Base-by-base conservation (phyloP, 352 stramenopile genomes). In the Peronosclerospora sorghi region DNA sequence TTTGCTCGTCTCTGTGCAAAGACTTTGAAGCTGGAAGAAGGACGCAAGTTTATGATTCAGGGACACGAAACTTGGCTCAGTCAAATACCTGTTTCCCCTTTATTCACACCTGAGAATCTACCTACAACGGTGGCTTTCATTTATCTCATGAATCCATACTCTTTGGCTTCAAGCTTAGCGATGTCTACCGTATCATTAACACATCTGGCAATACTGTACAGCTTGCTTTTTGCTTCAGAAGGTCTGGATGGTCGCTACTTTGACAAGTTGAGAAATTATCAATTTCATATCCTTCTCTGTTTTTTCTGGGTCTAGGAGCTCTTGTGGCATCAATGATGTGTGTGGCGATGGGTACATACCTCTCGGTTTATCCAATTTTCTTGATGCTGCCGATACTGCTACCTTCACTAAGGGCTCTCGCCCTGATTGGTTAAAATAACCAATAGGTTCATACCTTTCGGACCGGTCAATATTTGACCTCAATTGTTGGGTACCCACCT, bases 61-160 rank as follows among this genome's bases (percentile, higher is more conserved):
- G 59, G 59, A 13, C 12, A 64, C 15, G 67, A 83, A 55, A 82
- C 85, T 45, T 88, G 74, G 72, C 64, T 86, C 34, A 73, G 73
- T 41, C 52, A 65, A 35, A 61, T 86, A 27, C 79, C 79, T 0
- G 62, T 92, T 10, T 92, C 79, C 15, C 74, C 72, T 9, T 59
- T 92, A 0, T 68, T 92, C 29, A 26, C 48, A 30, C 58, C 67
- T 8, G 26, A 65, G 1, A 62, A 68, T 20, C 21, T 89, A 9
- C 65, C 79, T 0, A 41, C 35, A 0, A 80, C 63, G 8, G 66
- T 71, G 1, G 65, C 73, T 1, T 64, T 71, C 27, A 71, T 86
- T 47, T 76, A 70, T 18, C 41, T 92, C 23, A 74, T 88, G 51
- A 89, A 92, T 41, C 76, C 79, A 35, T 88, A 86, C 47, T 74